Conservation (phyloP, 2,329 filamentous ascomycete species). For the Blastomyces parvus region DNA sequence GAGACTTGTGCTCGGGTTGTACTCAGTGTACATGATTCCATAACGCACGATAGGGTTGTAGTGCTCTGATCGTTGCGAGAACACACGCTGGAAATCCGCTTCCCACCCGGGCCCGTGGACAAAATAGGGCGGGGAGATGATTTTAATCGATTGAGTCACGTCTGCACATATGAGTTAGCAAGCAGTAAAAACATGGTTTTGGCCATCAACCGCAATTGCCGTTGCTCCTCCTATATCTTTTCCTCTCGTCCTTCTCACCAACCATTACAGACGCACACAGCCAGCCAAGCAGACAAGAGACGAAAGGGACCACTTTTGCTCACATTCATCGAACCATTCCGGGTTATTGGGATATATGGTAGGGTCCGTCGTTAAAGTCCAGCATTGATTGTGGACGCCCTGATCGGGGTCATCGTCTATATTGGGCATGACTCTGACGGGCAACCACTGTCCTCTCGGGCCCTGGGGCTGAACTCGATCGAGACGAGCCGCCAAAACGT, state of each 20-base stretch:
- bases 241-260: too few relatives aligned
- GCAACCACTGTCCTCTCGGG: constrained; percentile 6
- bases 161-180: constrained; percentile 9
- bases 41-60: constrained; percentile 11
- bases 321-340: constrained; percentile 14
- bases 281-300: background rate
- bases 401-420: background rate
- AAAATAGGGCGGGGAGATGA: constrained; percentile 15
- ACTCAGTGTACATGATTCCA: constrained; percentile 12
- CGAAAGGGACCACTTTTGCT: constrained; percentile 2
- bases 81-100: constrained; percentile 14
- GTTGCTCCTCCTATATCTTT: too few relatives aligned
- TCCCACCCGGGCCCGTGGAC: constrained; percentile 11
- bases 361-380: constrained; percentile 13
- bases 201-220: background rate
- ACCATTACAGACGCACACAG: too few relatives aligned
- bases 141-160: constrained; percentile 14
- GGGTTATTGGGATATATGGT: constrained; percentile 9
- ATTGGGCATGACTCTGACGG: constrained; percentile 9
- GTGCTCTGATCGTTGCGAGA: constrained; percentile 9
- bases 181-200: background rate
- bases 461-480: constrained; percentile 9
- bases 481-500: constrained; percentile 12
- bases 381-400: constrained; percentile 10
- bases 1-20: constrained; percentile 14